Evolutionary conservation across 176 grass and related monocot genomes (phyloP).

Genomic region (Aegilops umbellulata): DNA sequence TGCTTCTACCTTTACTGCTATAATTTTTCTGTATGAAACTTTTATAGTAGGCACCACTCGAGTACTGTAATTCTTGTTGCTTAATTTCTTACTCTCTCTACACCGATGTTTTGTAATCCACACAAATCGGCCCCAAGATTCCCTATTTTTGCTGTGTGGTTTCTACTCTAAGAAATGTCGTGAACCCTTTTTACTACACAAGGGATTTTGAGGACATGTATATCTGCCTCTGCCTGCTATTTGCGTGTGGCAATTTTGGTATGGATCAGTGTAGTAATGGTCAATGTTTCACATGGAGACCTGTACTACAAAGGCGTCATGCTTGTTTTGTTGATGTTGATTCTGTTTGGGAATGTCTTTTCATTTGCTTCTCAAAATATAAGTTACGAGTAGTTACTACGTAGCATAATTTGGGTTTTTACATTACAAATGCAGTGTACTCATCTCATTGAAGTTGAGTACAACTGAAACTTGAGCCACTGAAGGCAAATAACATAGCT

Average conservation of each 20-base stretch:
- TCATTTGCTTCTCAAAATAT: neutral
- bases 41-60: neutral
- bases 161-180: neutral
- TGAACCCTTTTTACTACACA: neutral
- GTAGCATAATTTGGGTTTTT: neutral
- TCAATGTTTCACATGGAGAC: too few species aligned
- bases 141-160: neutral
- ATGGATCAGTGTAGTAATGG: neutral
- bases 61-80: neutral
- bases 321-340: neutral
- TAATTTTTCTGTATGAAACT: neutral
- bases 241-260: neutral
- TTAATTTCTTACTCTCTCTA: neutral
- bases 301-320: neutral
- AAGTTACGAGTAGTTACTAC: neutral
- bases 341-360: neutral
- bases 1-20: neutral
- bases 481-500: neutral
- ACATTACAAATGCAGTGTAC: neutral
- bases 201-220: neutral
- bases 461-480: neutral
- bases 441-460: neutral
- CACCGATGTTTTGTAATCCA: neutral
- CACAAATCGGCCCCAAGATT: neutral
- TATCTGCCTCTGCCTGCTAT: neutral